A percentile compares a stretch with the other conserved stretches of the same genome.
These are phyloP conservation scores for Aspergillus viridinutans DNA, from an alignment of 2,329 filamentous ascomycete species.

Conservation along the genomic window DNA sequence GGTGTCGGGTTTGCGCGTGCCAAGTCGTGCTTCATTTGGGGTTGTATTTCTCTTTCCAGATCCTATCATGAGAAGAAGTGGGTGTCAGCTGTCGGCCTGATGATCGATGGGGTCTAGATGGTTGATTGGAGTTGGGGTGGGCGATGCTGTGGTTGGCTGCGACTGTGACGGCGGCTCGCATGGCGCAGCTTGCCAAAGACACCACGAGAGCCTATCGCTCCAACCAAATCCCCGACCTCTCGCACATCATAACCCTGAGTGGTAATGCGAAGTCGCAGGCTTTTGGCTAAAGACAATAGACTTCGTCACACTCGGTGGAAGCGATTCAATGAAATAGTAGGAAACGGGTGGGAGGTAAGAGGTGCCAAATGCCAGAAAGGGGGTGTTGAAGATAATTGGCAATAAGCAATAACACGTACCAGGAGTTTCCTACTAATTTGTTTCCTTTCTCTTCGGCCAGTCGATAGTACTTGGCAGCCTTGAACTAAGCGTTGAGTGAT, in stretches of 20 bases:
- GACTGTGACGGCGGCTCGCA: conserved; percentile 10
- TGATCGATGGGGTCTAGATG: background rate
- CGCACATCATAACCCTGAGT: conserved; percentile 12
- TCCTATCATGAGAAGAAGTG: conserved; percentile 54
- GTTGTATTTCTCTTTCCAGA: conserved; percentile 96
- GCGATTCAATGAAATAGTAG: conserved; percentile 2
- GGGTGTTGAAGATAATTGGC: conserved; percentile 7
- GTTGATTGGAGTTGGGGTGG: background rate
- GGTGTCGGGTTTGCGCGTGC: background rate
- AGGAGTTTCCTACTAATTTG: conserved; percentile 90
- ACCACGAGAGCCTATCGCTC: conserved; percentile 19
- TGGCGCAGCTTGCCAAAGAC: conserved; percentile 12
- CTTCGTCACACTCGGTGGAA: background rate
- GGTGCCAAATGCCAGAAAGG: background rate
- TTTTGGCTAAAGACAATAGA: background rate
- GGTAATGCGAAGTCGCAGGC: conserved; percentile 6
- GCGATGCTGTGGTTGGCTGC: conserved; percentile 17
- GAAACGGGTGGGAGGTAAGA: background rate
- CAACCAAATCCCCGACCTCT: conserved; percentile 10
- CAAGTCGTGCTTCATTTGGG: conserved; percentile 38
- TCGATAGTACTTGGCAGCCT: conserved; percentile 84
- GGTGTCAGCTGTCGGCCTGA: conserved; percentile 24
- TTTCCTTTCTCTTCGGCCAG: conserved; percentile 82
- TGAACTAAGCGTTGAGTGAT: conserved; percentile 25
- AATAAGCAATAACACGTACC: conserved; percentile 58